These are phyloP conservation scores for Taphrina betulina DNA, from an alignment of 1,139 yeast species.

Conservation along the genomic window DNA sequence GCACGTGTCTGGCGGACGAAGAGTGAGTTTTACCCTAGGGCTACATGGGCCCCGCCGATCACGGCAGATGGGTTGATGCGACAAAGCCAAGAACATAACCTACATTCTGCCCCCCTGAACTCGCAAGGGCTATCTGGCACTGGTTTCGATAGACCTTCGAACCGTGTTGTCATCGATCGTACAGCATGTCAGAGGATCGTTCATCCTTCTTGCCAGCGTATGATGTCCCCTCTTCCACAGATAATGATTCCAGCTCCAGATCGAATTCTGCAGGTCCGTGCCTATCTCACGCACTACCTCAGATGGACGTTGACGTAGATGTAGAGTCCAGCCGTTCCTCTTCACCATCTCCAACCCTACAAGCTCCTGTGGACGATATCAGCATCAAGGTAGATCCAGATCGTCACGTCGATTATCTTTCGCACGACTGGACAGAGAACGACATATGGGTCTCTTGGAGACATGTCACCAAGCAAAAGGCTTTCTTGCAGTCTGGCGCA, in stretches of 20 bases:
- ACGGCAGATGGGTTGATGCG: no score
- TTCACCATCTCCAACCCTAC: constrained; percentile 26
- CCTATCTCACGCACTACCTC: no score
- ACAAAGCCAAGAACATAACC: no score
- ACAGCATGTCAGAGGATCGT: constrained; percentile 12
- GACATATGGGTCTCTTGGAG: constrained; percentile 96
- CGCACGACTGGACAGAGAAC: constrained; percentile 92
- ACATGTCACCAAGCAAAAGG: constrained; percentile 77
- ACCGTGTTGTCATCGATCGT: background rate
- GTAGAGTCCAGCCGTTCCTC: constrained; percentile 28
- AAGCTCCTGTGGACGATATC: constrained; percentile 64
- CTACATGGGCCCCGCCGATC: no score
- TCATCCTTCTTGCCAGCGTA: constrained; percentile 9
- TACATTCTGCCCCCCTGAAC: no score
- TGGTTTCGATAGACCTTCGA: no score
- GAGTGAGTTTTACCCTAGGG: no score
- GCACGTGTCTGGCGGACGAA: no score
- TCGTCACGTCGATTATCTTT: constrained; percentile 87
- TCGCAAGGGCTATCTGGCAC: no score
- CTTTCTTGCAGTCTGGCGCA: constrained; percentile 57
- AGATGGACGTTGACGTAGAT: no score
- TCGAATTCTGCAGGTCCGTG: no score
- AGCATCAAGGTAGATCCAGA: constrained; percentile 79
- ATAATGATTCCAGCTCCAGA: constrained; percentile 16
- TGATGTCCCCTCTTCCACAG: constrained; percentile 8